Evolutionary conservation across 805 yeast genomes (phyloP).

Genomic region (Ascoidea rubescens): DNA sequence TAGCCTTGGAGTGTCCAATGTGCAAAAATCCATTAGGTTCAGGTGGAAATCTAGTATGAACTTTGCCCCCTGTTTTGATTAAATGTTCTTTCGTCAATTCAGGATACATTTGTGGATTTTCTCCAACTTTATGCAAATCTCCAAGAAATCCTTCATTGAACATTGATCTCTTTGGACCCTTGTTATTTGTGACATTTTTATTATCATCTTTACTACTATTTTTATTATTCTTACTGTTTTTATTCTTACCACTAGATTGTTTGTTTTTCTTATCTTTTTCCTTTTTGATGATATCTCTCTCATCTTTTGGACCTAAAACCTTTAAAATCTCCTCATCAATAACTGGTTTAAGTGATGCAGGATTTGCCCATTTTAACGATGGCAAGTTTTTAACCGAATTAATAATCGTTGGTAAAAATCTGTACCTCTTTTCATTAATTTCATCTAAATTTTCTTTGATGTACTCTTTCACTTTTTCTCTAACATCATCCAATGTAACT

Average conservation of each 20-base stretch:
- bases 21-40: slow-evolving; percentile 97
- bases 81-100: slow-evolving; percentile 75
- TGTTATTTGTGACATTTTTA: slow-evolving; percentile 7
- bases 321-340: slow-evolving; percentile 67
- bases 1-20: slow-evolving; percentile 96
- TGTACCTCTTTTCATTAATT: slow-evolving; percentile 63
- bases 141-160: slow-evolving; percentile 93
- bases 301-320: slow-evolving; percentile 89
- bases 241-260: slow-evolving; percentile 15
- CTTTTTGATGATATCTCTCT: slow-evolving; percentile 71
- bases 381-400: slow-evolving; percentile 66
- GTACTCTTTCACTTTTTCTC: slow-evolving; percentile 40
- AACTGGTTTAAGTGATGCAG: slow-evolving; percentile 72
- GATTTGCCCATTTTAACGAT: slow-evolving; percentile 83
- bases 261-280: slow-evolving; percentile 46
- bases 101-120: slow-evolving; percentile 81
- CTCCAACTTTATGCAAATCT: slow-evolving; percentile 89
- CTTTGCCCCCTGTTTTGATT: slow-evolving; percentile 65
- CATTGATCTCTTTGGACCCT: slow-evolving; percentile 47
- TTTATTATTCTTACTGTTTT: slow-evolving; percentile 12
- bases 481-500: slow-evolving; percentile 53
- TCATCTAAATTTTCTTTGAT: slow-evolving; percentile 44
- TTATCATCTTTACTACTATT: slow-evolving; percentile 5
- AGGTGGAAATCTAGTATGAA: slow-evolving; percentile 93
- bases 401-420: slow-evolving; percentile 60